Base-by-base conservation (phyloP, 345 rosid species). In the Brassica carinata region DNA sequence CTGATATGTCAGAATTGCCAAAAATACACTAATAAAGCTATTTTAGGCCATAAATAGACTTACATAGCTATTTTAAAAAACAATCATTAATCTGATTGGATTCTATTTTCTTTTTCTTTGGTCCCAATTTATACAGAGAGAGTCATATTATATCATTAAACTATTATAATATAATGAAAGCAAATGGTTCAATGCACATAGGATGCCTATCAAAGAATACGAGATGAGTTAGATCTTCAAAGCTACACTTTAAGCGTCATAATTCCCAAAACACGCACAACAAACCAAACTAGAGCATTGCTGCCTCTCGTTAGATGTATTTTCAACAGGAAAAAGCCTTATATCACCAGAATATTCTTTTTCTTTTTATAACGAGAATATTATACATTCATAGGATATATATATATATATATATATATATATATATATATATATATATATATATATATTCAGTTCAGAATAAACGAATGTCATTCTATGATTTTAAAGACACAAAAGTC, bases 211-310 rank as follows among this genome's bases (percentile, higher is more conserved):
- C 10, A 15, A 48, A 38, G 8, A 18, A 75, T 19, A 34, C 27
- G 36, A 23, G 31, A 19, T 23, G 66, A 55, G 40, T 13, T 36
- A 36, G n/a, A 38, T 3, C 43, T 67, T 67, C 17, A 68, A 26
- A 58, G 18, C 61, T n/a, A 67, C 15, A 2, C 43, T 19, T 64
- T 69, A 15, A 43, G 5, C 17, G 34, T 33, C 27, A 48, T 62
- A 69, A 77, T 48, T 48, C 13, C 17, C n/a, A n/a, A 17, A 58
- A 58, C 10, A 68, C 63, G 40, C 57, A 69, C 40, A 63, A 64
- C 30, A 48, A 63, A 51, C 65, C 30, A 62, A 70, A 43, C 19
- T 62, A 30, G 51, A 59, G 74, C 15, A 36, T 36, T 36, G 43
- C 43, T 36, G 43, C 43, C 43, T 36, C 43, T 36, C 43, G 43